phyloP scores from a whole-genome alignment of 139 green algal genomes.

The Chlamydomonas sphaeroides region DNA sequence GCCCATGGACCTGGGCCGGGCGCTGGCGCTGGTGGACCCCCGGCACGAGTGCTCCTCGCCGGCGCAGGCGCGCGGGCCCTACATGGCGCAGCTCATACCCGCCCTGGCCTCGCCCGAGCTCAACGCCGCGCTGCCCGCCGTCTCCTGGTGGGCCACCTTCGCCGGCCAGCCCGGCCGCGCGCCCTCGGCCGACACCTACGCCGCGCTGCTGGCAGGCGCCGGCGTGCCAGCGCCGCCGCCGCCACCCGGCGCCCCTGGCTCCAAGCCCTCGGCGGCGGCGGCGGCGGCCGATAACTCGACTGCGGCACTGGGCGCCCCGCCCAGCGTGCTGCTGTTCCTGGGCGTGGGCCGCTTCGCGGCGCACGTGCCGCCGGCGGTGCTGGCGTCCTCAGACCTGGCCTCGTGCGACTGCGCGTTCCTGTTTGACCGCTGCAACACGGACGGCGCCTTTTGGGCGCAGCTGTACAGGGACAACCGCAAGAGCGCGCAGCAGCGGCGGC shows the following conservation, averaged over 20 bases:
- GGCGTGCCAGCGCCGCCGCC: too few relatives aligned
- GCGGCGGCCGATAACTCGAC: too few relatives aligned
- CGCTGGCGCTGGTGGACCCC: constrained; percentile 55
- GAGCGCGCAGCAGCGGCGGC: constrained; percentile 21
- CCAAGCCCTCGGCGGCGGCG: too few relatives aligned
- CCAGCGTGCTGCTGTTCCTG: constrained; percentile 47
- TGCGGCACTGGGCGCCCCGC: too few relatives aligned
- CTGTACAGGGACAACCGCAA: constrained; percentile 63
- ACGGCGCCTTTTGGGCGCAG: constrained; percentile 51
- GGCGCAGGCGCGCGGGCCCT: constrained; percentile 31
- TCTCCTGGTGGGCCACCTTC: neutral
- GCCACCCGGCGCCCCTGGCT: too few relatives aligned
- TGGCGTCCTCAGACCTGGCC: constrained; percentile 46
- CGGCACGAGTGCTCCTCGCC: constrained; percentile 46
- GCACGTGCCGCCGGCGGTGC: constrained; percentile 24
- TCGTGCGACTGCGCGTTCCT: constrained; percentile 49
- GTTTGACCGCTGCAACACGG: constrained; percentile 57
- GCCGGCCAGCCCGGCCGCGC: constrained; percentile 1
- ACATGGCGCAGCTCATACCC: constrained; percentile 30
- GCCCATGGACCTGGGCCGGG: constrained; percentile 40
- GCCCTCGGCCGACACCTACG: constrained; percentile 1
- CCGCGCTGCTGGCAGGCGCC: neutral
- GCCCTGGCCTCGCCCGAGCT: constrained; percentile 16
- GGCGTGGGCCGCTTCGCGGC: constrained; percentile 50
- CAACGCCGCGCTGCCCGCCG: neutral